Conservation (phyloP, 179 eudicot genomes). For the Nepenthes alata region DNA sequence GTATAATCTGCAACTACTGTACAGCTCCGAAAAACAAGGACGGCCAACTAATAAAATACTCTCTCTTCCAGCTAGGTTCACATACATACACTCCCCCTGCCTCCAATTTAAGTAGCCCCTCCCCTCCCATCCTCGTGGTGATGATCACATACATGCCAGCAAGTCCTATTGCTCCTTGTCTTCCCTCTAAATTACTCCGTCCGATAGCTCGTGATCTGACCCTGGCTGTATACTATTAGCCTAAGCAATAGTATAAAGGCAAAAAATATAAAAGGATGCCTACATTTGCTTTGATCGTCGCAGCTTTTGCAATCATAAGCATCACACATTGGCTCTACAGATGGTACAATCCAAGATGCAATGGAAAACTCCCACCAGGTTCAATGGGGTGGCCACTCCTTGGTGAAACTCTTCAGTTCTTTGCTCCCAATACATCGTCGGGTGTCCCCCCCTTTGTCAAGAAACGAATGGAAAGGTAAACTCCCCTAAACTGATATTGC, state of each 20-base stretch:
- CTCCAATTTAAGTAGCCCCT: slow-evolving; percentile 45
- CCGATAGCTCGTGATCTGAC: slow-evolving; percentile 10
- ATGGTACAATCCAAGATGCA: slow-evolving; percentile 83
- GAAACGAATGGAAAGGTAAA: slow-evolving; percentile 65
- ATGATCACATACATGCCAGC: slow-evolving; percentile 45
- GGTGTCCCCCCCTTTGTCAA: slow-evolving; percentile 66
- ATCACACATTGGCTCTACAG: slow-evolving; percentile 59
- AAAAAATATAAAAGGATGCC: slow-evolving; percentile 21
- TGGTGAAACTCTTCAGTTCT: slow-evolving; percentile 77
- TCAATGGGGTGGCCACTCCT: slow-evolving; percentile 91
- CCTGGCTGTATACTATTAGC: not conserved
- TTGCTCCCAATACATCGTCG: slow-evolving; percentile 36
- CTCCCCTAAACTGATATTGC: not conserved
- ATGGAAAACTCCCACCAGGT: slow-evolving; percentile 81
- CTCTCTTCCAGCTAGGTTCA: slow-evolving; percentile 26
- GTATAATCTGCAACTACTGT: slow-evolving; percentile 33
- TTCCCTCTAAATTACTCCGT: slow-evolving; percentile 14
- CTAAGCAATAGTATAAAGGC: not conserved
- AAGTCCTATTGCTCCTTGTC: slow-evolving; percentile 28
- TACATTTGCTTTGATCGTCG: slow-evolving; percentile 22
- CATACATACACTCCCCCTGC: slow-evolving; percentile 15
- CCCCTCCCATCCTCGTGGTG: slow-evolving; percentile 10
- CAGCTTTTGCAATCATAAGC: slow-evolving; percentile 24
- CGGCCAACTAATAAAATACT: slow-evolving; percentile 9
- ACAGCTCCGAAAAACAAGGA: slow-evolving; percentile 37